These are phyloP conservation scores for Vigna trinervia DNA, from an alignment of 306 rosid genomes.

Conservation along the genomic window DNA sequence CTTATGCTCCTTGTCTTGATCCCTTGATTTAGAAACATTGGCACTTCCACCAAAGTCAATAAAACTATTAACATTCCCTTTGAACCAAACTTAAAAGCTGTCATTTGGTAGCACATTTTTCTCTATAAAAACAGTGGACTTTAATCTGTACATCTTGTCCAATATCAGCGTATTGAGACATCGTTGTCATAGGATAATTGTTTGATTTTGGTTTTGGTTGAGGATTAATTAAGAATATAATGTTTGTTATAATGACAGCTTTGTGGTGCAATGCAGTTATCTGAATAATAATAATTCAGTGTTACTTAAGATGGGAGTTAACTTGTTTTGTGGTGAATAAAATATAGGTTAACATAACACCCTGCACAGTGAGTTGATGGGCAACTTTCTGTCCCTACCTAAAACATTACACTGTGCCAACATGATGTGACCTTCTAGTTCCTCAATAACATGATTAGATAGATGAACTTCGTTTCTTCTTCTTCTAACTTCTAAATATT, in stretches of 20 bases:
- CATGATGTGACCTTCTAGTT: constrained; percentile 39
- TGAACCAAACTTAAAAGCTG: constrained; percentile 36
- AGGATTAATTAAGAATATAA: constrained; percentile 47
- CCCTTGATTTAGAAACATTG: constrained; percentile 18
- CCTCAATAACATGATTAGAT: constrained; percentile 40
- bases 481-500: not conserved
- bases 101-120: constrained; percentile 34
- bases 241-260: not conserved
- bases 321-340: constrained; percentile 16
- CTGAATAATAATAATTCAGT: constrained; percentile 25
- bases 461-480: constrained; percentile 22
- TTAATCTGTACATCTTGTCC: constrained; percentile 31
- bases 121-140: not conserved
- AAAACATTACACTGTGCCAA: constrained; percentile 34
- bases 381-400: constrained; percentile 45
- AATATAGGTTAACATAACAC: not conserved
- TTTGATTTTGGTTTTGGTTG: constrained; percentile 24
- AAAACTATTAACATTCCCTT: constrained; percentile 37
- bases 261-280: constrained; percentile 42
- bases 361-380: constrained; percentile 12
- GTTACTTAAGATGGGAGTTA: constrained; percentile 44
- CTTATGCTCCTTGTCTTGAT: constrained; percentile 1
- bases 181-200: constrained; percentile 46
- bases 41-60: constrained; percentile 30
- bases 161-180: constrained; percentile 32